phyloP scores from a whole-genome alignment of 1,139 yeast species.

The Scheffersomyces cryptocercus region DNA sequence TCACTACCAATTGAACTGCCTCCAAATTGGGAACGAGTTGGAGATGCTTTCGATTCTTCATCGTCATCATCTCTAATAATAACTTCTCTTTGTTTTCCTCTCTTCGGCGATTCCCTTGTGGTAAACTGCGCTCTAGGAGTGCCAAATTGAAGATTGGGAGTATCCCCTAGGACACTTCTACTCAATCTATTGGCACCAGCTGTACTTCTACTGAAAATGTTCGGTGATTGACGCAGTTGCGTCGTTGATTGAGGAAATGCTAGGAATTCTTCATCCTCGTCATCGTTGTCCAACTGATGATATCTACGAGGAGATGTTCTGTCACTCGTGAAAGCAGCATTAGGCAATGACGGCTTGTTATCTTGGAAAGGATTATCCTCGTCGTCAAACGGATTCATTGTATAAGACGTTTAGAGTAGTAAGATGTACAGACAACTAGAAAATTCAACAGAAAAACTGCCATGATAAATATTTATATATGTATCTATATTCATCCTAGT shows the following conservation, averaged over 20 bases:
- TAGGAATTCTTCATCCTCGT: slow-evolving; percentile 25
- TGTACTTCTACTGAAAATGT: slow-evolving; percentile 46
- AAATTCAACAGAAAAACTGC: no score
- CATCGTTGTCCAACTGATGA: slow-evolving; percentile 26
- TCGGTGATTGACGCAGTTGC: slow-evolving; percentile 42
- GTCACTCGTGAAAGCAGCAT: slow-evolving; percentile 44
- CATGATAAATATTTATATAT: no score
- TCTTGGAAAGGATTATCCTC: slow-evolving; percentile 35
- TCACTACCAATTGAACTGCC: slow-evolving; percentile 43
- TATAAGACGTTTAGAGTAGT: not conserved
- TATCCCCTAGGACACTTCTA: slow-evolving; percentile 17
- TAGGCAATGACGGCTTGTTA: slow-evolving; percentile 33
- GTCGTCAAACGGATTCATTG: slow-evolving; percentile 39
- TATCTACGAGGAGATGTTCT: slow-evolving; percentile 41
- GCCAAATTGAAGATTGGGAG: slow-evolving; percentile 27
- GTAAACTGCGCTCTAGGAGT: slow-evolving; percentile 61
- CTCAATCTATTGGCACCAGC: slow-evolving; percentile 47
- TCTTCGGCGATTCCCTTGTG: slow-evolving; percentile 64
- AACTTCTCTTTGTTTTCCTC: slow-evolving; percentile 51
- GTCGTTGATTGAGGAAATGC: slow-evolving; percentile 32
- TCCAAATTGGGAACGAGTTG: slow-evolving; percentile 31
- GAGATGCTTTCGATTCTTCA: slow-evolving; percentile 36
- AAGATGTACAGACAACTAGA: no score
- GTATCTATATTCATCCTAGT: no score
- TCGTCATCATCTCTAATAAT: slow-evolving; percentile 47